Percentiles rank a stretch among this genome's conserved stretches.
Evolutionary conservation across 345 rosid genomes (phyloP).

Genomic region (Isatis tinctoria): DNA sequence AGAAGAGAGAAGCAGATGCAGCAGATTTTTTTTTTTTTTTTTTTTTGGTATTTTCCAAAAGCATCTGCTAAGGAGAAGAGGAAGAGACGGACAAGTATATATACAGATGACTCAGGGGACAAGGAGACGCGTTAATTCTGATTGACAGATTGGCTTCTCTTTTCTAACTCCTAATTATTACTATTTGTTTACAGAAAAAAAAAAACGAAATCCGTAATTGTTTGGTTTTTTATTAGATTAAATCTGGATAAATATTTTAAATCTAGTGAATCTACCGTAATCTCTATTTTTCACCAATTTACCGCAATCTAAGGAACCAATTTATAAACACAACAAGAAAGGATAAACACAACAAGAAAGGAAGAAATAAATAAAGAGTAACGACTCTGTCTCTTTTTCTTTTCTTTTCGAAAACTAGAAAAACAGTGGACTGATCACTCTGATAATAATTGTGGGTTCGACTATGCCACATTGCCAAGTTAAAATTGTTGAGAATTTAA

Average conservation of each 20-base stretch:
- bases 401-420: background rate
- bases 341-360: background rate
- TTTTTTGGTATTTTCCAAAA: background rate
- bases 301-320: background rate
- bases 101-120: constrained; percentile 35
- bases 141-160: constrained; percentile 40
- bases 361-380: background rate
- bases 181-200: background rate
- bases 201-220: background rate
- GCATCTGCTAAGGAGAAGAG: constrained; percentile 45
- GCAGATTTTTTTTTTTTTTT: constrained; percentile 22
- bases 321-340: background rate
- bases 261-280: background rate
- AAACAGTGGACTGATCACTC: constrained; percentile 1
- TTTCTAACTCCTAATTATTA: background rate
- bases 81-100: constrained; percentile 34
- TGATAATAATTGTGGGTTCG: background rate
- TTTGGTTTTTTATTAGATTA: background rate
- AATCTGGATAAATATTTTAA: background rate
- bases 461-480: too few relatives aligned
- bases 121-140: constrained; percentile 56
- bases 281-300: background rate
- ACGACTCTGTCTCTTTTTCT: too few relatives aligned
- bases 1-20: constrained; percentile 41
- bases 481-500: too few relatives aligned